Conservation (phyloP, 2,329 filamentous ascomycete genomes). For the Diplodia scrobiculata region DNA sequence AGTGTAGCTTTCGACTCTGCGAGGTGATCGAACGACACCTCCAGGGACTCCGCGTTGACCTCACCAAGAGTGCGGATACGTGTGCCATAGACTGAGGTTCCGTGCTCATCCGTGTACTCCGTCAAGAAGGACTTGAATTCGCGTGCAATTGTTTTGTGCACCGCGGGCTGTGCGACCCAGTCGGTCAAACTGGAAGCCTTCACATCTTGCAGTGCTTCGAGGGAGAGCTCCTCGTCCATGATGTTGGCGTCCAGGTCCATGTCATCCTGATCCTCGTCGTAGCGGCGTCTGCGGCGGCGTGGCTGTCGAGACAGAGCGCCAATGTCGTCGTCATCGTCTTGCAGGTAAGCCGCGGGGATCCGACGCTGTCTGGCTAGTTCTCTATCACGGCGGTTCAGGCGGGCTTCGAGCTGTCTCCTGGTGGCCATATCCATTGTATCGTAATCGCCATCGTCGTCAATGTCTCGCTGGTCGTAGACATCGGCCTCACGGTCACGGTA, state of each 20-base stretch:
- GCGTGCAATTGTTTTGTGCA: conserved; percentile 88
- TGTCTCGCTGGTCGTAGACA: conserved; percentile 67
- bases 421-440: conserved; percentile 67
- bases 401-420: conserved; percentile 70
- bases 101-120: conserved; percentile 87
- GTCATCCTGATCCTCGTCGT: conserved; percentile 92
- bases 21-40: conserved; percentile 93
- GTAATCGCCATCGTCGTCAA: conserved; percentile 75
- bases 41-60: conserved; percentile 91
- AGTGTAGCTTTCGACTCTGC: conserved; percentile 88
- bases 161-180: conserved; percentile 87
- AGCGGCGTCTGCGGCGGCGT: conserved; percentile 80
- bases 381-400: conserved; percentile 72
- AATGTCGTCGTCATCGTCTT: conserved; percentile 79
- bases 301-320: conserved; percentile 84
- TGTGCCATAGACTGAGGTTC: conserved; percentile 90
- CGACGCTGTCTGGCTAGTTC: conserved; percentile 68
- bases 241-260: conserved; percentile 86
- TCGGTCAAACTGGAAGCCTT: conserved; percentile 92
- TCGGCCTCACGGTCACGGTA: conserved; percentile 58
- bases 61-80: conserved; percentile 95
- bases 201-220: conserved; percentile 88
- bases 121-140: conserved; percentile 98
- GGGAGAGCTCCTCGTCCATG: conserved; percentile 91
- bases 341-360: conserved; percentile 72